phyloP scores from a whole-genome alignment of 2,329 filamentous ascomycete species.

The Chrysoporthe puriensis region DNA sequence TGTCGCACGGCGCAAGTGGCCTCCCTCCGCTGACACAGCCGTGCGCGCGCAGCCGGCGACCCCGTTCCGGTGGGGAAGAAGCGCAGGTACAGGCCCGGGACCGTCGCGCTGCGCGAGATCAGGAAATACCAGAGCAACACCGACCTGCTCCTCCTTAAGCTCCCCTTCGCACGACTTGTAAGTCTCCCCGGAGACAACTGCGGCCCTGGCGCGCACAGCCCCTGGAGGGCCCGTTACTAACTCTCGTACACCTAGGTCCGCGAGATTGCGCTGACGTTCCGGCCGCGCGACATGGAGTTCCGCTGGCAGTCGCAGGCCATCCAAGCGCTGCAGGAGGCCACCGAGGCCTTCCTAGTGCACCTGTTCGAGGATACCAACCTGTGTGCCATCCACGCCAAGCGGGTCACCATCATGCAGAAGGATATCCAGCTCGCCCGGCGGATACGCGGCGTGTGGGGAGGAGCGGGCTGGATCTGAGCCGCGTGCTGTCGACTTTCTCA shows the following conservation, averaged over 20 bases:
- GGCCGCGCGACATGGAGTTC: constrained; percentile 69
- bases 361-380: constrained; percentile 97
- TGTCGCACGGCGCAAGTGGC: constrained; percentile 6
- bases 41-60: constrained; percentile 63
- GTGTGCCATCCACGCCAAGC: constrained; percentile 94
- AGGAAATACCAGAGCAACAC: constrained; percentile 87
- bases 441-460: constrained; percentile 79
- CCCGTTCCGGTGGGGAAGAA: constrained; percentile 66
- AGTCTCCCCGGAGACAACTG: background rate
- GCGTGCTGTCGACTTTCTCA: background rate
- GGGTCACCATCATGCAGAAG: constrained; percentile 97
- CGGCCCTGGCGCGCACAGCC: background rate
- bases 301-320: constrained; percentile 97
- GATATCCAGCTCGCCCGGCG: constrained; percentile 90
- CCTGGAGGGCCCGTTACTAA: background rate
- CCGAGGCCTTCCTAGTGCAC: constrained; percentile 95
- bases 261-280: constrained; percentile 71
- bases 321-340: constrained; percentile 87
- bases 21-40: constrained; percentile 33
- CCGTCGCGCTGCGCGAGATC: constrained; percentile 88
- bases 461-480: constrained; percentile 54
- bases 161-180: constrained; percentile 79
- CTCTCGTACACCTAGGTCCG: constrained; percentile 53
- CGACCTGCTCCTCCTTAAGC: constrained; percentile 80
- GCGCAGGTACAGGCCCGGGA: constrained; percentile 76